phyloP scores from a whole-genome alignment of 2,329 filamentous ascomycete species.

The Venturia asperata region DNA sequence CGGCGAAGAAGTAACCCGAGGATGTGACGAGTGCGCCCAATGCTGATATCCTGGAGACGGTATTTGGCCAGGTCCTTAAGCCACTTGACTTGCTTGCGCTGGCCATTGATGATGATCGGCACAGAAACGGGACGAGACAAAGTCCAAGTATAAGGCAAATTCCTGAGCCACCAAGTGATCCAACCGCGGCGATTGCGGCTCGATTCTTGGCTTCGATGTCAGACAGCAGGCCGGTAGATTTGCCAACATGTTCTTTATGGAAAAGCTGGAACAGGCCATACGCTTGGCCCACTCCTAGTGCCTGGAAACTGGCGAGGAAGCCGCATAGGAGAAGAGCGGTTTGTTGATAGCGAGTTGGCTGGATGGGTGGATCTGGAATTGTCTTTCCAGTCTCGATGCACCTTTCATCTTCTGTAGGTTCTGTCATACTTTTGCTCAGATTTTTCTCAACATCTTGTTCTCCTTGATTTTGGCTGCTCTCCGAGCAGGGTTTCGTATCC shows the following conservation, averaged over 20 bases:
- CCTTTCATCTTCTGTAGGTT: background rate
- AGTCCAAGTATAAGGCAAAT: conserved; percentile 3
- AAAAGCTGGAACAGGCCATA: conserved; percentile 12
- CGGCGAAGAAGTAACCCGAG: background rate
- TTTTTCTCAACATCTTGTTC: background rate
- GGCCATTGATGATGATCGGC: background rate
- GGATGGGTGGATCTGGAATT: background rate
- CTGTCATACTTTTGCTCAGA: background rate
- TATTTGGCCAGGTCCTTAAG: background rate
- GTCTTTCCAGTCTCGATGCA: background rate
- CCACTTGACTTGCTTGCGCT: background rate
- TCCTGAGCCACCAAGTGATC: background rate
- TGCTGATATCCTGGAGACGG: background rate
- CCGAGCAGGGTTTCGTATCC: background rate
- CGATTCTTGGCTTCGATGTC: background rate
- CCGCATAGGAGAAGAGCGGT: background rate
- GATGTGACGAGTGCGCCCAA: background rate
- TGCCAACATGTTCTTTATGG: background rate
- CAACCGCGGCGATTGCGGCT: background rate
- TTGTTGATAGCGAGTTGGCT: background rate
- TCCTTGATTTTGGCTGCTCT: background rate
- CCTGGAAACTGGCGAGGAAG: background rate
- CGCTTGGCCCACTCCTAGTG: background rate
- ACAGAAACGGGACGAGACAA: background rate
- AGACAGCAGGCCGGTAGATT: background rate